Evolutionary conservation across 768 basidiomycete genomes (phyloP), one percentile per base, ranked within the genome.

Genomic region (Leucosporidium scottii): DNA sequence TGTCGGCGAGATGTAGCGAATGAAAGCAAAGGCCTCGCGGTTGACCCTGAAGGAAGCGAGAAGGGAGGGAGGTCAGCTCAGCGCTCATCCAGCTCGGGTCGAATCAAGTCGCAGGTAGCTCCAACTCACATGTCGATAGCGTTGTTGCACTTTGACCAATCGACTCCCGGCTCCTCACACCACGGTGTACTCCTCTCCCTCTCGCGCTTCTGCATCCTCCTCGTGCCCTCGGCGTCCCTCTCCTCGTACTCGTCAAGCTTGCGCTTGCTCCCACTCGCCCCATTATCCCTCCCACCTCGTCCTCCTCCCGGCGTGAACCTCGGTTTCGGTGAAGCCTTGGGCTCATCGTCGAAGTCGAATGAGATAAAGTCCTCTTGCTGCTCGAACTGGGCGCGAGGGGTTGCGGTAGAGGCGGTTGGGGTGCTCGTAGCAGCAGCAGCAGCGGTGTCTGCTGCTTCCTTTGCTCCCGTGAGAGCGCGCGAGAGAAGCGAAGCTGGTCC

Each of bases 1-100:
- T 0, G 89, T 86, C 0, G 96, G 93, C 0, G 89, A 89, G 78
- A 98, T 90, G 82, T 90, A 96, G 8, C 83, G 79, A 27, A 88
- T 85, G 75, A 91, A 97, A 0, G 91, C 87, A 64, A 85, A 82
- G 8, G 96, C 89, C 78, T 99, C 96, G 21, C 81, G 79, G 75
- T 96, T 90, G 64, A 98, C 78, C 84, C 94, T 93, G 51, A 74
- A 20, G n/a, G n/a, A 8, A 5, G 7, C 3, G 39, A 10, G 39
- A 44, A 44, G 39, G 34, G 12, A 12, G 34, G 34, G 34, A 44
- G 36, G 56, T 10, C 57, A 57, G 27, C 31, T 30, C 28, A 18
- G 30, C 31, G 18, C 17, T 30, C 21, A 6, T 34, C 55, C 1
- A 2, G 17, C 7, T 2, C 31, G 30, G 34, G 34, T n/a, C n/a